A percentile compares a stretch with the other conserved stretches of the same genome.
These are phyloP conservation scores for Grosmannia clavigera DNA, from an alignment of 2,329 filamentous ascomycete species.

Conservation along the genomic window DNA sequence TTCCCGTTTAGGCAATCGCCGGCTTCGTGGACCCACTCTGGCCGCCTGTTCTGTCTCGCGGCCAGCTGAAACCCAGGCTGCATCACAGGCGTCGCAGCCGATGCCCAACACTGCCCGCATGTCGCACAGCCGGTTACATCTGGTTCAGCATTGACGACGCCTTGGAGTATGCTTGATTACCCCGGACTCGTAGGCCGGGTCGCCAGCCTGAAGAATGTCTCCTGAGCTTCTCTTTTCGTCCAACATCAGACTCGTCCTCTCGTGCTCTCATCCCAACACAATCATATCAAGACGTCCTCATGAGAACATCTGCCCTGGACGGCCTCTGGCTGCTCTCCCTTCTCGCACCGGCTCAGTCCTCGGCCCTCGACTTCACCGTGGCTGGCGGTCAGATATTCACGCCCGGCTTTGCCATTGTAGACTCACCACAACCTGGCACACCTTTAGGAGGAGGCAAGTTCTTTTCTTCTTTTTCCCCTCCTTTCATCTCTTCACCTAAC, in stretches of 20 bases:
- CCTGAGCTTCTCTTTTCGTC: no score
- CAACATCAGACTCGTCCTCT: no score
- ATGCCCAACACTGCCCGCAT: neutral
- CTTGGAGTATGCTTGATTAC: neutral
- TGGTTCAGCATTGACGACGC: neutral
- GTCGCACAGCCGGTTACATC: neutral
- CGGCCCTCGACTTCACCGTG: conserved; percentile 39
- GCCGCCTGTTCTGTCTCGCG: neutral
- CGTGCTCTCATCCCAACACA: neutral
- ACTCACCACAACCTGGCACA: conserved; percentile 53
- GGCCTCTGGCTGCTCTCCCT: neutral
- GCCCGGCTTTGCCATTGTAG: conserved; percentile 53
- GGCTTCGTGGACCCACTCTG: neutral
- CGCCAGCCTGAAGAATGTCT: neutral
- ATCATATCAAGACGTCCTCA: neutral
- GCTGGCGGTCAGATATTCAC: conserved; percentile 57
- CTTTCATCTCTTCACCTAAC: neutral
- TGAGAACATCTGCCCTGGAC: neutral
- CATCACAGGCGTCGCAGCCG: neutral
- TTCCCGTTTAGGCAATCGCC: neutral
- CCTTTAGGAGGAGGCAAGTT: conserved; percentile 49
- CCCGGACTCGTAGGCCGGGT: neutral
- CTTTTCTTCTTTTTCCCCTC: neutral
- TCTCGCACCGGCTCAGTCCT: conserved; percentile 6
- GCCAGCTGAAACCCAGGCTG: neutral